These are phyloP conservation scores for Paramecium sonneborni DNA, from an alignment of 73 alveolate genomes.

Conservation along the genomic window DNA sequence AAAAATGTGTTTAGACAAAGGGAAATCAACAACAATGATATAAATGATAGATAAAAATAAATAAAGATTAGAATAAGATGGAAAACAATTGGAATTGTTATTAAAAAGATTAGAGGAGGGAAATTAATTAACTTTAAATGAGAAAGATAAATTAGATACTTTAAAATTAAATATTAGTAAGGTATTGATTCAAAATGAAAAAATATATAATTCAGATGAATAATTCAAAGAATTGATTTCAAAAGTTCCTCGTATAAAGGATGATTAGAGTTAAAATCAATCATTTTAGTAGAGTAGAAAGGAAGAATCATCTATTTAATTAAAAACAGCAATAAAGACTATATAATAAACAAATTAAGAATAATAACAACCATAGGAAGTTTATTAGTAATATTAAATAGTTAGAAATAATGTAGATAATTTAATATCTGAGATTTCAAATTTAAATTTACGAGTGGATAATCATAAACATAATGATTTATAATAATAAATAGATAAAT, in stretches of 20 bases:
- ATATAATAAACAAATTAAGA: neutral
- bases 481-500: conserved; percentile 22
- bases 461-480: conserved; percentile 19
- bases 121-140: neutral
- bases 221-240: neutral
- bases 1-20: neutral
- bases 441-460: conserved; percentile 47
- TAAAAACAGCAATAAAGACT: neutral
- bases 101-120: neutral
- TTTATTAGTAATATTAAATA: neutral
- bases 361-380: neutral
- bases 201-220: conserved; percentile 10
- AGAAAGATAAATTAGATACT: conserved; percentile 17
- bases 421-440: neutral
- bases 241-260: conserved; percentile 1
- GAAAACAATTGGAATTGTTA: neutral
- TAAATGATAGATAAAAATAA: neutral
- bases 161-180: conserved; percentile 27
- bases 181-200: neutral
- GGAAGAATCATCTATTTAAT: neutral
- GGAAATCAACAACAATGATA: neutral
- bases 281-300: neutral
- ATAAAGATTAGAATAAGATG: neutral
- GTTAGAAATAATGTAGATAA: conserved; percentile 11
- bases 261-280: neutral